A percentile compares a stretch with the other conserved stretches of the same genome.
Evolutionary conservation across 305 asterid species (phyloP).

Genomic region (Ajuga reptans): DNA sequence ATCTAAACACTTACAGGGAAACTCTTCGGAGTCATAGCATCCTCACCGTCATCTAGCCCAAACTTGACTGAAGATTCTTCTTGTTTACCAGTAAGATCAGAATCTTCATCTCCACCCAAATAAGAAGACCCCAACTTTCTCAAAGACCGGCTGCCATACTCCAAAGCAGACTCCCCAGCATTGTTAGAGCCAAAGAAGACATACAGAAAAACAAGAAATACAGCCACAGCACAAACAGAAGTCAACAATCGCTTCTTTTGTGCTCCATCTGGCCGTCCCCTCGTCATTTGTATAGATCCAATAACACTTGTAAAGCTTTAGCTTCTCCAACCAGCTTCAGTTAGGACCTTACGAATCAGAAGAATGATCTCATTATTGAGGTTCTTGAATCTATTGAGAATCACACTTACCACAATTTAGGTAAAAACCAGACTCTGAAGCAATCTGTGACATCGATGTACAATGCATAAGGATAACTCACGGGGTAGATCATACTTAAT

Average conservation of each 20-base stretch:
- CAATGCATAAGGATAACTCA: conserved; percentile 12
- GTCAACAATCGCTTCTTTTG: conserved; percentile 68
- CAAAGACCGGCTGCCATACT: conserved; percentile 81
- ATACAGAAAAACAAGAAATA: conserved; percentile 57
- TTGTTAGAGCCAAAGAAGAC: conserved; percentile 62
- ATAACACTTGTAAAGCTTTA: conserved; percentile 18
- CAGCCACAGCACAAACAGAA: conserved; percentile 43
- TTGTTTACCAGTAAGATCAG: conserved; percentile 60
- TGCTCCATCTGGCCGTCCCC: conserved; percentile 77
- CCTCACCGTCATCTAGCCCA: conserved; percentile 61
- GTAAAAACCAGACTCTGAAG: conserved; percentile 3
- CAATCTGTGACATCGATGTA: conserved; percentile 26
- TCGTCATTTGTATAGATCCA: conserved; percentile 45
- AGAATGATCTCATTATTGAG: conserved; percentile 20
- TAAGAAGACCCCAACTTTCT: conserved; percentile 74
- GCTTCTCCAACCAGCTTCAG: conserved; percentile 25
- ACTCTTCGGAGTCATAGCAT: conserved; percentile 47
- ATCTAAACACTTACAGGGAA: conserved; percentile 57
- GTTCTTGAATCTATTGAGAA: conserved; percentile 18
- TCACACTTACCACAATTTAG: conserved; percentile 2
- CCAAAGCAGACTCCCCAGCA: conserved; percentile 69
- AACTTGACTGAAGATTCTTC: conserved; percentile 54
- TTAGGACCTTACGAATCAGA: conserved; percentile 26
- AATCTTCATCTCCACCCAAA: conserved; percentile 77
- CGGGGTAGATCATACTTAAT: background rate